A percentile compares a stretch with the other conserved stretches of the same genome.
phyloP scores from a whole-genome alignment of 2,329 filamentous ascomycete species.

The Pseudofabraea citricarpa region DNA sequence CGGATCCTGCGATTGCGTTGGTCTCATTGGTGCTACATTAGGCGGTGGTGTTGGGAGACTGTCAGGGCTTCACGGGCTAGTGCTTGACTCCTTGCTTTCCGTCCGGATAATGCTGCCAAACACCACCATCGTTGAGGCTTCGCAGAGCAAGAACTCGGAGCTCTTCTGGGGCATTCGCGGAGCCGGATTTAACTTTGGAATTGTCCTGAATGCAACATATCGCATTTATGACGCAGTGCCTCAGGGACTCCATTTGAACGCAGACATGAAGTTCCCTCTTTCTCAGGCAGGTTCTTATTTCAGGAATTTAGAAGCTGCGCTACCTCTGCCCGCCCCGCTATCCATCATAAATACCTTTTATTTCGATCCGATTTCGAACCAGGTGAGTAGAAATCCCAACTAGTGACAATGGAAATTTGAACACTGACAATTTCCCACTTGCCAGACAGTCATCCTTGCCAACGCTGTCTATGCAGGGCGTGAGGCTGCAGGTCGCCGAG shows the following conservation, averaged over 20 bases:
- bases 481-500: not conserved
- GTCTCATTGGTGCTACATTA: conserved; percentile 3
- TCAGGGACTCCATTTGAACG: not conserved
- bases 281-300: not conserved
- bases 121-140: conserved; percentile 15
- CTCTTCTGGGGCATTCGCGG: conserved; percentile 27
- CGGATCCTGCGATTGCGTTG: not conserved
- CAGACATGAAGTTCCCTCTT: not conserved
- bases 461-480: not conserved
- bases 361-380: not conserved
- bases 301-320: not conserved
- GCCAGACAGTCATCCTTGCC: not conserved
- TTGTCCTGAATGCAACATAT: conserved; percentile 1
- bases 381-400: not conserved
- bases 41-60: conserved; percentile 6
- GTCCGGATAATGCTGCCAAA: conserved; percentile 22
- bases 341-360: not conserved
- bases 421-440: not conserved
- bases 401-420: not conserved
- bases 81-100: conserved; percentile 1
- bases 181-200: conserved; percentile 15
- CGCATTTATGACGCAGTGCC: not conserved
- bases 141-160: conserved; percentile 17
- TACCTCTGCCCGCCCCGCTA: not conserved
- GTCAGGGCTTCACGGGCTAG: conserved; percentile 2